Conservation (phyloP, 495 filamentous ascomycete genomes). For the Neurospora sp. region DNA sequence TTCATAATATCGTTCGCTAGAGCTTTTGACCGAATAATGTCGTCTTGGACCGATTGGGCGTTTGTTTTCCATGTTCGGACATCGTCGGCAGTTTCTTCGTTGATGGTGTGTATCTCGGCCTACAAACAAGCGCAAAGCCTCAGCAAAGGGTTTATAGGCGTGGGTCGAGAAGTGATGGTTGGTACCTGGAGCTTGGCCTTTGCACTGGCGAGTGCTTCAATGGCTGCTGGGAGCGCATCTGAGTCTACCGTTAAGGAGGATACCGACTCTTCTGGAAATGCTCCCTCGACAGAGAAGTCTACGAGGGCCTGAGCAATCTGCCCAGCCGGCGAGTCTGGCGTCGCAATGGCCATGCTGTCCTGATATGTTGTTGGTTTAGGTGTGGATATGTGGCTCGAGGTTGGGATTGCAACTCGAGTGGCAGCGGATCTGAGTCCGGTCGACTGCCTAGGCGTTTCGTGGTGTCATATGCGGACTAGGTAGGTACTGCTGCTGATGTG, state of each 20-base stretch:
- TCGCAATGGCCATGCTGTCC: slow-evolving; percentile 10
- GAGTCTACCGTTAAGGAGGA: slow-evolving; percentile 52
- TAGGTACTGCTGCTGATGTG: not conserved
- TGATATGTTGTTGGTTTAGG: not conserved
- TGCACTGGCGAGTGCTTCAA: slow-evolving; percentile 54
- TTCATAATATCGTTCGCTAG: slow-evolving; percentile 67
- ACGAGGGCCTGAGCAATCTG: slow-evolving; percentile 57
- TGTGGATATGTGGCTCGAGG: not conserved
- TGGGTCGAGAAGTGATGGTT: not conserved
- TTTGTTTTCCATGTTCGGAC: slow-evolving; percentile 77
- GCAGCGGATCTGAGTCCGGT: not conserved
- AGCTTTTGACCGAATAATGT: slow-evolving; percentile 62
- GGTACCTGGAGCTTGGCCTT: slow-evolving; percentile 60
- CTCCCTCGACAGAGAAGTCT: slow-evolving; percentile 56
- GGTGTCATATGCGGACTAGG: not conserved
- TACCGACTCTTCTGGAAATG: slow-evolving; percentile 66
- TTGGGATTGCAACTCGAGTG: not conserved
- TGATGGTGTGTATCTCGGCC: slow-evolving; percentile 61
- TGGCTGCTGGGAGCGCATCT: slow-evolving; percentile 47
- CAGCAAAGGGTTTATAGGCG: not conserved
- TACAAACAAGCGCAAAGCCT: slow-evolving; percentile 18
- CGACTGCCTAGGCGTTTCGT: not conserved
- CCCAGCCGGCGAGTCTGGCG: slow-evolving; percentile 1
- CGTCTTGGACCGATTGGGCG: slow-evolving; percentile 70
- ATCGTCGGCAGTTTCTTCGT: slow-evolving; percentile 62